phyloP scores from a whole-genome alignment of 371 early-diverging fungal genomes.

The Neoconidiobolus thromboides region DNA sequence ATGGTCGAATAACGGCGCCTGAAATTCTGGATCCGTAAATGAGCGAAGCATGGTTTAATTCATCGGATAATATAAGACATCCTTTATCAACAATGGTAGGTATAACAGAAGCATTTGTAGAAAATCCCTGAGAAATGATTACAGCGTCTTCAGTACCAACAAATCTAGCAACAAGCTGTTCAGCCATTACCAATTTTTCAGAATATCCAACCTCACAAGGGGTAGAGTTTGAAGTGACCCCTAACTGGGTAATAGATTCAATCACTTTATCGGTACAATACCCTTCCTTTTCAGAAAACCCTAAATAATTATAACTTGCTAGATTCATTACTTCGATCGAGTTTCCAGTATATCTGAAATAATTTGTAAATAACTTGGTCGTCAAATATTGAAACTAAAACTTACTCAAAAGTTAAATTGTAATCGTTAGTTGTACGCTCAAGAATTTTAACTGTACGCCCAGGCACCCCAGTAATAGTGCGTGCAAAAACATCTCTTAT shows the following conservation, averaged over 20 bases:
- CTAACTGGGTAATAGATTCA: constrained; percentile 34
- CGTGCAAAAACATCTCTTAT: constrained; percentile 96
- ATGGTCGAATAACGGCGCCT: constrained; percentile 84
- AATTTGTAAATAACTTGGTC: background rate
- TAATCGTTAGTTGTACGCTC: constrained; percentile 70
- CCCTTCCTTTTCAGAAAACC: constrained; percentile 82
- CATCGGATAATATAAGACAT: constrained; percentile 90
- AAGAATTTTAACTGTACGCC: constrained; percentile 66
- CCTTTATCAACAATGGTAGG: constrained; percentile 86
- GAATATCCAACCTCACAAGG: constrained; percentile 48
- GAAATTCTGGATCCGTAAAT: constrained; percentile 91
- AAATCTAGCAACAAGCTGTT: constrained; percentile 88
- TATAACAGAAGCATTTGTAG: constrained; percentile 93
- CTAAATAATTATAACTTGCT: constrained; percentile 98
- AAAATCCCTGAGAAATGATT: constrained; percentile 96
- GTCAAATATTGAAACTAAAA: background rate
- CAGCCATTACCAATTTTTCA: constrained; percentile 58
- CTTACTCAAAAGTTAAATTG: constrained; percentile 58
- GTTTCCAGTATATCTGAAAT: constrained; percentile 50
- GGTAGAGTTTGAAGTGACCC: constrained; percentile 40
- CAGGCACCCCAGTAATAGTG: constrained; percentile 91
- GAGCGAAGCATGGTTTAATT: constrained; percentile 94
- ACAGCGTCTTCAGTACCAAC: constrained; percentile 88
- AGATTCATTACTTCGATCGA: constrained; percentile 74
- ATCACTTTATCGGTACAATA: constrained; percentile 88